These are phyloP conservation scores for Kodamaea leandrae DNA, from an alignment of 805 yeast genomes.

Conservation along the genomic window DNA sequence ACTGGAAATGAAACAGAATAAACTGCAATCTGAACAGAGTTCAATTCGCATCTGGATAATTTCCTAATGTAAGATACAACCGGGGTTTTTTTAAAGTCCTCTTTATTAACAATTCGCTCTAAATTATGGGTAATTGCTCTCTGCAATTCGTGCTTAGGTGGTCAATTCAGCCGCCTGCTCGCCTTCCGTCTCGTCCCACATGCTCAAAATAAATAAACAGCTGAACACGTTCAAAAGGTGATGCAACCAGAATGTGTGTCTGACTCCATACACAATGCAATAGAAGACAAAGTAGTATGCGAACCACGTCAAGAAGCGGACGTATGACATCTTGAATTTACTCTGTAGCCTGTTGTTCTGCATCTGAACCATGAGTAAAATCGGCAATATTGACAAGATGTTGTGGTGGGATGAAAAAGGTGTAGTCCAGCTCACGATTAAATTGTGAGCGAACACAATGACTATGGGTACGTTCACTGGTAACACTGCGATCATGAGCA, in stretches of 20 bases:
- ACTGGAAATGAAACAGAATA: too few species aligned
- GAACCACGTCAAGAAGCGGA: conserved; percentile 3
- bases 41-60: too few species aligned
- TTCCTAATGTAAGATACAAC: too few species aligned
- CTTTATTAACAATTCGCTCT: too few species aligned
- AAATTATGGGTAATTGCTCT: neutral
- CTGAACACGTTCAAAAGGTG: conserved; percentile 66
- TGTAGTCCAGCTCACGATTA: conserved; percentile 74
- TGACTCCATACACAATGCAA: conserved; percentile 68
- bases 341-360: conserved; percentile 40
- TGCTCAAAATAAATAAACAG: conserved; percentile 44
- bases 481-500: conserved; percentile 72
- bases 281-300: conserved; percentile 57
- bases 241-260: conserved; percentile 84
- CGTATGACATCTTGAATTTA: conserved; percentile 6
- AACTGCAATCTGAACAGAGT: too few species aligned
- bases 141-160: neutral
- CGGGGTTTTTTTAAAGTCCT: too few species aligned
- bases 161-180: neutral
- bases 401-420: conserved; percentile 89
- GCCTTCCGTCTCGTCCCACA: conserved; percentile 5
- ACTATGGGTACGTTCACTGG: conserved; percentile 78
- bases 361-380: conserved; percentile 55
- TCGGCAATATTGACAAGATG: conserved; percentile 71
- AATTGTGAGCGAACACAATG: conserved; percentile 77